Evolutionary conservation across 2,329 filamentous ascomycete genomes (phyloP).

Genomic region (Penicillium sp.): DNA sequence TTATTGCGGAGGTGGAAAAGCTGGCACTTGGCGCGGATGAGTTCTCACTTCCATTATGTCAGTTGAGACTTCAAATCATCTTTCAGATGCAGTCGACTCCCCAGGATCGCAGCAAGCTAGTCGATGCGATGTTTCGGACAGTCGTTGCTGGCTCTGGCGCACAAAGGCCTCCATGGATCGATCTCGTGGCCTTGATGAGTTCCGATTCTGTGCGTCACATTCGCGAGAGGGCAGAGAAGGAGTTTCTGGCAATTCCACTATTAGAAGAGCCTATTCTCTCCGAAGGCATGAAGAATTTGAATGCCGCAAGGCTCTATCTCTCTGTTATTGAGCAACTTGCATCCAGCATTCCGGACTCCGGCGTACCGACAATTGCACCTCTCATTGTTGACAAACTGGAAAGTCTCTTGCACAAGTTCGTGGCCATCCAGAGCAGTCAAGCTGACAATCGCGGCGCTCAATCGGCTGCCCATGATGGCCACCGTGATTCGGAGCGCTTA

Average conservation of each 20-base stretch:
- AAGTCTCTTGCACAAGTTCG: constrained; percentile 32
- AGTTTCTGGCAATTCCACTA: constrained; percentile 34
- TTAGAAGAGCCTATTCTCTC: constrained; percentile 21
- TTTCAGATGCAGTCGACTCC: constrained; percentile 28
- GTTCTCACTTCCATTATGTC: constrained; percentile 40
- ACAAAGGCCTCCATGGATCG: constrained; percentile 34
- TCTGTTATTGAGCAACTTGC: constrained; percentile 36
- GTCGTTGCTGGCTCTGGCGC: constrained; percentile 32
- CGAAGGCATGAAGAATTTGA: constrained; percentile 19
- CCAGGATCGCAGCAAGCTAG: constrained; percentile 27
- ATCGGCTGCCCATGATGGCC: constrained; percentile 8
- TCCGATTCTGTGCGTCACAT: constrained; percentile 36
- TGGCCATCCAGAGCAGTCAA: constrained; percentile 24
- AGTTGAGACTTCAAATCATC: constrained; percentile 38
- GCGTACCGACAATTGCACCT: constrained; percentile 26
- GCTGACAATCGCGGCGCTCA: constrained; percentile 12
- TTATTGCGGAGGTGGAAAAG: constrained; percentile 29
- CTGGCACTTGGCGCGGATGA: constrained; percentile 35
- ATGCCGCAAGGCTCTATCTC: constrained; percentile 34
- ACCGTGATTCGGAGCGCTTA: constrained; percentile 25
- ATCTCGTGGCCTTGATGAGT: constrained; percentile 35
- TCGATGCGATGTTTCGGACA: constrained; percentile 38
- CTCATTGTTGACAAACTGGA: constrained; percentile 39
- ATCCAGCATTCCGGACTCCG: constrained; percentile 32
- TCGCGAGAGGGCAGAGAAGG: constrained; percentile 37